Conservation (phyloP, 495 filamentous ascomycete species). For the Hypoxylon subgilvum region DNA sequence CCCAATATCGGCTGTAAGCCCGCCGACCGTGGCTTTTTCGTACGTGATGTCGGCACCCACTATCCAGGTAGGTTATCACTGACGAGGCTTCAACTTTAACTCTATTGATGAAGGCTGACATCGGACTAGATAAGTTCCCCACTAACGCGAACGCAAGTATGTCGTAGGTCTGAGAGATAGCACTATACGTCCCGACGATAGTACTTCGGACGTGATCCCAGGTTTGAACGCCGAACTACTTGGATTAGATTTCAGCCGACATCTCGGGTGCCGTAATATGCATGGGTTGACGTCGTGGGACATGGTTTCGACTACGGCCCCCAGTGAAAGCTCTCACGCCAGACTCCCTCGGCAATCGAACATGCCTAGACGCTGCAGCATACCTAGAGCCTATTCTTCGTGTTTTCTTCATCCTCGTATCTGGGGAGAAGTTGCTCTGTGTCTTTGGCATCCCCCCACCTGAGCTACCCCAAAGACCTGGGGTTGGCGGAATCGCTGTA, state of each 20-base stretch:
- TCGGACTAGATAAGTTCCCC: background rate
- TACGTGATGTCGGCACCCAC: slow-evolving; percentile 48
- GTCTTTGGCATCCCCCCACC: background rate
- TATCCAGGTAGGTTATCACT: too few species aligned
- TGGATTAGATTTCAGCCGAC: background rate
- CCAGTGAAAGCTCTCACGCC: background rate
- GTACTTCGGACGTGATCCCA: background rate
- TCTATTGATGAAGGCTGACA: background rate
- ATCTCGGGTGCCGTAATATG: background rate
- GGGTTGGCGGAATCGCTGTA: background rate
- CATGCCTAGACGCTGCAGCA: slow-evolving; percentile 8
- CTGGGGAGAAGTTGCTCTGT: background rate
- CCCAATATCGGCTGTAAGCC: slow-evolving; percentile 39
- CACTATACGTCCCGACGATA: background rate
- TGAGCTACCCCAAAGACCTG: background rate
- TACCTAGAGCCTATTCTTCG: slow-evolving; percentile 26
- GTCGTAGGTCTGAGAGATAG: background rate
- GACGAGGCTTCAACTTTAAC: slow-evolving; percentile 18
- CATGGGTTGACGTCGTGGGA: too few species aligned
- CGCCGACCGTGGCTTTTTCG: slow-evolving; percentile 48
- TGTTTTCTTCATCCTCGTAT: background rate
- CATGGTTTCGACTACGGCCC: background rate
- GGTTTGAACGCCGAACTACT: background rate
- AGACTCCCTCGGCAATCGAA: slow-evolving; percentile 5
- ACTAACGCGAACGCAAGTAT: background rate